phyloP scores from a whole-genome alignment of 352 stramenopile species.

The Halophytophthora batemanensis region DNA sequence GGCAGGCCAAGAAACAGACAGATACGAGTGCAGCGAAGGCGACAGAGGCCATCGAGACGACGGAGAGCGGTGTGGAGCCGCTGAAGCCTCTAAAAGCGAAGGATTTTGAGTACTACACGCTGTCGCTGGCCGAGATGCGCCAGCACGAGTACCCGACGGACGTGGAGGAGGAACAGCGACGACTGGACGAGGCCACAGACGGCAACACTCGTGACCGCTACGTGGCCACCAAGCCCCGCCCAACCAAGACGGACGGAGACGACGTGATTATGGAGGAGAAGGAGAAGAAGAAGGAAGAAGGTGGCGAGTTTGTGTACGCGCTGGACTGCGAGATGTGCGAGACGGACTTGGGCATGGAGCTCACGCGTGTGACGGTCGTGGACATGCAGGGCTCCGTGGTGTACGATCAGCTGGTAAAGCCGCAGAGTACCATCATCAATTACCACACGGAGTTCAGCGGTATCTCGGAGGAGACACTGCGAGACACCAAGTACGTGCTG shows the following conservation, averaged over 20 bases:
- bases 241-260: constrained; percentile 19
- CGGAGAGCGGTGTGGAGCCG: not conserved
- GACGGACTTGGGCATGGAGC: constrained; percentile 79
- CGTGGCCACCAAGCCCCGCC: constrained; percentile 42
- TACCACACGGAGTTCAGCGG: constrained; percentile 89
- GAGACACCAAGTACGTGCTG: constrained; percentile 50
- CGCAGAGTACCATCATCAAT: constrained; percentile 83
- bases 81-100: constrained; percentile 11
- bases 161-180: constrained; percentile 53
- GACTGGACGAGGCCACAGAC: constrained; percentile 46
- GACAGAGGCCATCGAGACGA: constrained; percentile 12
- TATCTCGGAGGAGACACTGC: constrained; percentile 78
- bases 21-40: constrained; percentile 1
- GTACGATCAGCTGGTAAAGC: constrained; percentile 84
- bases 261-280: constrained; percentile 20
- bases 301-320: constrained; percentile 46
- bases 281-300: constrained; percentile 12
- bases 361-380: constrained; percentile 82
- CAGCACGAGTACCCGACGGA: constrained; percentile 71
- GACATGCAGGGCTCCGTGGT: constrained; percentile 53
- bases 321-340: constrained; percentile 91
- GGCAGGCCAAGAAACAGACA: constrained; percentile 3
- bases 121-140: constrained; percentile 61
- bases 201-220: constrained; percentile 53
- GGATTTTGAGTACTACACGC: constrained; percentile 50